phyloP scores from a whole-genome alignment of 192 early-diverging fungal genomes.

The Coemansia sp. region DNA sequence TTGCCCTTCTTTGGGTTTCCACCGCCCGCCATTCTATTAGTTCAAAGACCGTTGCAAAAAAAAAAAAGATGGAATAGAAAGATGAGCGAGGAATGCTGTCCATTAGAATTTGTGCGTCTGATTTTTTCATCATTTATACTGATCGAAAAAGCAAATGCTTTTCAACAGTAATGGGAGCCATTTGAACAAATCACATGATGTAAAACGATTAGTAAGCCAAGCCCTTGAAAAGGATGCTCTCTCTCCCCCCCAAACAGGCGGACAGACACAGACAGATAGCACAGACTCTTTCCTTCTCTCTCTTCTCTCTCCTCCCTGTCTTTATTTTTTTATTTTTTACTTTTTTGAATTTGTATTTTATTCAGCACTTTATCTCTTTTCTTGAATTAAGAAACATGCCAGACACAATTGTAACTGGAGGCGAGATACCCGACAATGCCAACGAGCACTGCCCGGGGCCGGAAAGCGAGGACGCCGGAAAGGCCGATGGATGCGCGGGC shows the following conservation, averaged over 20 bases:
- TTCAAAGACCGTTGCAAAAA: neutral
- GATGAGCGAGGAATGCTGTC: neutral
- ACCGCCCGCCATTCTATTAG: neutral
- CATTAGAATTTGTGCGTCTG: neutral
- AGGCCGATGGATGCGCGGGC: slow-evolving; percentile 72
- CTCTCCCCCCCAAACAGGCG: no score
- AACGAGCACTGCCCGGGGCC: slow-evolving; percentile 79
- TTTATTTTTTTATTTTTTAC: slow-evolving; percentile 1
- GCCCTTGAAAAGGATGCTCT: no score
- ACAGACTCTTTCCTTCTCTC: no score
- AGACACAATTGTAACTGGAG: slow-evolving; percentile 7
- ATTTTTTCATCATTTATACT: neutral
- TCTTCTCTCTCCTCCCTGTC: no score
- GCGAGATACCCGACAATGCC: slow-evolving; percentile 58
- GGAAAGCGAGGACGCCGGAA: slow-evolving; percentile 69
- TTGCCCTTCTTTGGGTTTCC: slow-evolving; percentile 1
- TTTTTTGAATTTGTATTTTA: neutral
- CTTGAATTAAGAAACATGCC: slow-evolving; percentile 10
- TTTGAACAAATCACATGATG: slow-evolving; percentile 6
- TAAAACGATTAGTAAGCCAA: neutral
- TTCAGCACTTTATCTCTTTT: neutral
- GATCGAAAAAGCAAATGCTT: neutral
- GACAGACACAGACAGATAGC: no score
- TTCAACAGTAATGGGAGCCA: neutral
- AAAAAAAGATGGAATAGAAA: no score